phyloP scores from a whole-genome alignment of 139 green algal genomes.

The Spirogloea muscicola region DNA sequence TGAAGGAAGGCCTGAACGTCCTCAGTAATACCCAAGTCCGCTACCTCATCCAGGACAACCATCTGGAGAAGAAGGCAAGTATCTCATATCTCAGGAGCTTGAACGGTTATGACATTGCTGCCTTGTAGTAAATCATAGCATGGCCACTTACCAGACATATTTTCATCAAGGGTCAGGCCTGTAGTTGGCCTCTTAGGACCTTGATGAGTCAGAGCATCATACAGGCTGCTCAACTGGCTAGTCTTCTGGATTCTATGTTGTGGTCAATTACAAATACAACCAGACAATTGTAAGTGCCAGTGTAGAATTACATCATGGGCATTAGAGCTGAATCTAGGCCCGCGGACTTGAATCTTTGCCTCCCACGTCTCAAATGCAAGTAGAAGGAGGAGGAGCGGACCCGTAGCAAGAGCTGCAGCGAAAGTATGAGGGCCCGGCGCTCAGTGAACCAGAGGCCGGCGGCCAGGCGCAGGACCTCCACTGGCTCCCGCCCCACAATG shows the following conservation, averaged over 20 bases:
- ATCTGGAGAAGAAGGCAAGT: slow-evolving; percentile 11
- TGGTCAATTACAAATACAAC: no score
- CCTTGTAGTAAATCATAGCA: not conserved
- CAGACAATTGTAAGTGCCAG: not conserved
- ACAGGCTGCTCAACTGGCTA: not conserved
- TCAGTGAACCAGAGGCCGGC: slow-evolving; percentile 25
- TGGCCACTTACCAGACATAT: not conserved
- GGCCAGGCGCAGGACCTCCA: slow-evolving; percentile 30
- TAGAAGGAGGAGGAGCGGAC: not conserved
- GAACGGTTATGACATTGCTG: not conserved
- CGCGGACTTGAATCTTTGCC: not conserved
- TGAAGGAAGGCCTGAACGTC: slow-evolving; percentile 24
- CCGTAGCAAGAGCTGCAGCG: slow-evolving; percentile 20
- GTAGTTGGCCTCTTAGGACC: not conserved
- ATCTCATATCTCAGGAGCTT: no score
- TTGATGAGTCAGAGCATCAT: not conserved
- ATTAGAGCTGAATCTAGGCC: not conserved
- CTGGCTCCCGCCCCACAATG: slow-evolving; percentile 11
- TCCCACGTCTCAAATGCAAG: not conserved
- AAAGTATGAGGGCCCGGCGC: slow-evolving; percentile 6
- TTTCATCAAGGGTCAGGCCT: not conserved
- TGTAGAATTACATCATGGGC: not conserved
- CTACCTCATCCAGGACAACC: not conserved
- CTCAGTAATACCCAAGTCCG: not conserved
- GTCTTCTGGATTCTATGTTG: no score